Evolutionary conservation across 176 grass and related monocot species (phyloP), one percentile per base, ranked within the genome.

Genomic region (Ensete glaucum): DNA sequence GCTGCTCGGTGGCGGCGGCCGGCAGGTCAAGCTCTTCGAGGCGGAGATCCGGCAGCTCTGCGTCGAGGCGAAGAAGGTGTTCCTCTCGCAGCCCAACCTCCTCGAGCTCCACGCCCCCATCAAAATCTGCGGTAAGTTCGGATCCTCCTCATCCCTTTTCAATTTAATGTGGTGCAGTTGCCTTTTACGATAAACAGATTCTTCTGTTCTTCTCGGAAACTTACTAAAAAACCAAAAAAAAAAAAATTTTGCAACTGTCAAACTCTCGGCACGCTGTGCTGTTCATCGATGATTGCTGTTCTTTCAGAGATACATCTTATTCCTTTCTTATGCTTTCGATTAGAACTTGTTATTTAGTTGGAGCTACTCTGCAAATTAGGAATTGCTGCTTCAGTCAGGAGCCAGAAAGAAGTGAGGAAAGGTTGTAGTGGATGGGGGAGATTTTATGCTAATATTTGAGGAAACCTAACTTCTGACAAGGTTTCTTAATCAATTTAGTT

Each of bases 11-110:
- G 76, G 71, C 6, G 52, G 77, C 9, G 71, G 87, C 9, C 83
- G 85, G 63, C 93, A 92, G 89, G 93, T 96, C 48, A 81, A 87
- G 81, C 82, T 96, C 48, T 96, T 89, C 23, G 93, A 96, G 86
- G 83, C 89, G 81, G 93, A 92, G 89, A 96, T 96, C 83, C 87
- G 93, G n/a, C 89, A 90, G 81, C 92, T 96, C 71, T 96, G 92
- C 84, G 86, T 96, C 23, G 89, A 96, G 64, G 93, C 89, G 5
- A 96, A 92, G 81, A 80, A 83, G 50, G 89, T 92, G 72, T 79
- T 96, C 24, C 85, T 96, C 76, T 85, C 89, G 62, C 87, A 96
- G 85, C 87, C 93, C 2, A 90, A 82, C 64, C 89, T 96, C 69
- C 81, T 96, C 67, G 77, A 72, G 24, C 53, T 96, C 62, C 82